Percentiles rank a stretch among this genome's conserved stretches.
phyloP scores from a whole-genome alignment of 192 early-diverging fungal genomes.

The Coemansia sp. region DNA sequence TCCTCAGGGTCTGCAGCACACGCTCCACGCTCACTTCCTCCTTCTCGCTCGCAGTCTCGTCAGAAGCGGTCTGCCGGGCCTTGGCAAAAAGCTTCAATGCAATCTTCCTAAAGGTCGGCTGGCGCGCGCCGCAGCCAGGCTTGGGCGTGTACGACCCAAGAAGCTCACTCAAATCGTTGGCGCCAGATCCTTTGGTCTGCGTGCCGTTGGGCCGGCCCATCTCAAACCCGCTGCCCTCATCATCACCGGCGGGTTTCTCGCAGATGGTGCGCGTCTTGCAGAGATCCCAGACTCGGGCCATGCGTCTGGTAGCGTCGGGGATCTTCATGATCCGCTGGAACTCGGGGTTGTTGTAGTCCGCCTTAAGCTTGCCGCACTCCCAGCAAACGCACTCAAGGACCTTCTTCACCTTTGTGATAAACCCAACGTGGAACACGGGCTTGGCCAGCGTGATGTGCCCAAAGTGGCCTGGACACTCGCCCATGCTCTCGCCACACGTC shows the following conservation, averaged over 20 bases:
- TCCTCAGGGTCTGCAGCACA: slow-evolving; percentile 77
- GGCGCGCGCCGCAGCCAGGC: slow-evolving; percentile 81
- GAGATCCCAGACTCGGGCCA: slow-evolving; percentile 83
- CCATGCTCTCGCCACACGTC: slow-evolving; percentile 93
- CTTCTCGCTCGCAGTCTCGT: slow-evolving; percentile 50
- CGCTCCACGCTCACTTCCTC: slow-evolving; percentile 66
- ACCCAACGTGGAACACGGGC: slow-evolving; percentile 93
- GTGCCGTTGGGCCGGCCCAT: background rate
- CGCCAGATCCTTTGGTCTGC: background rate
- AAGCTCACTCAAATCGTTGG: slow-evolving; percentile 10
- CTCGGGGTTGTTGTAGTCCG: slow-evolving; percentile 66
- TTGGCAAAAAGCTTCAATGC: slow-evolving; percentile 64
- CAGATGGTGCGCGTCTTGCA: slow-evolving; percentile 81
- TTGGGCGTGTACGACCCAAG: slow-evolving; percentile 54
- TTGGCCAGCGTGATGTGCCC: slow-evolving; percentile 93
- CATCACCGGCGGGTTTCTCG: slow-evolving; percentile 64
- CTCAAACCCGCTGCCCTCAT: slow-evolving; percentile 10
- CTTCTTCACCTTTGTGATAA: slow-evolving; percentile 92
- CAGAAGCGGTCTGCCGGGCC: slow-evolving; percentile 15
- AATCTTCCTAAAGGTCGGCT: slow-evolving; percentile 78
- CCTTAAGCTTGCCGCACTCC: slow-evolving; percentile 89
- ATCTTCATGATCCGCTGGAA: slow-evolving; percentile 63
- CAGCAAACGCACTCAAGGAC: slow-evolving; percentile 95
- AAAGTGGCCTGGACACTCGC: slow-evolving; percentile 96
- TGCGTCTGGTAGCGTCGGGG: slow-evolving; percentile 65